A percentile compares a stretch with the other conserved stretches of the same genome.
Conservation (phyloP, 2,329 filamentous ascomycete genomes). For the Cytospora paraplurivora region DNA sequence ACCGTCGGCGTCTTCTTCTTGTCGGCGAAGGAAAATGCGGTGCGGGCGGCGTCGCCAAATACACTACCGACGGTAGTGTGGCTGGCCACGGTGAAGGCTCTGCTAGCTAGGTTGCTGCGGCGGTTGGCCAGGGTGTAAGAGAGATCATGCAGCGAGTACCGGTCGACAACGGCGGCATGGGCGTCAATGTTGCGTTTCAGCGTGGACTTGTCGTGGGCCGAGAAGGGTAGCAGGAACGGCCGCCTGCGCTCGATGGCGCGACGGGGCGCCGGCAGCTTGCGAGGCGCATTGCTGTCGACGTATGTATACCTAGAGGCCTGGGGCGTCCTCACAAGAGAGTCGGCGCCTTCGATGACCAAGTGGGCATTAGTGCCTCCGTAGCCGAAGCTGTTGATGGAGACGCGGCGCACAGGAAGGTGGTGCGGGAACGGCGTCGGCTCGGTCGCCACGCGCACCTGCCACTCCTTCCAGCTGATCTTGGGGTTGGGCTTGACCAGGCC, state of each 20-base stretch:
- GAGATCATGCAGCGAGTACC: not conserved
- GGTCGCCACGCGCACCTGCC: slow-evolving; percentile 22
- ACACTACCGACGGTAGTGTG: slow-evolving; percentile 5
- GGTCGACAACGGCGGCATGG: slow-evolving; percentile 3
- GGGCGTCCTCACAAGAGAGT: slow-evolving; percentile 18
- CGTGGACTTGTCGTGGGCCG: not conserved
- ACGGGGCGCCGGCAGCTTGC: too few relatives aligned
- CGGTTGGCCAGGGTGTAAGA: not conserved
- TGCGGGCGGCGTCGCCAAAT: slow-evolving; percentile 20
- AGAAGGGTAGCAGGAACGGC: not conserved
- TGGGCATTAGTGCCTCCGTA: slow-evolving; percentile 23
- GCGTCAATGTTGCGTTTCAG: not conserved
- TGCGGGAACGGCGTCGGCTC: slow-evolving; percentile 18
- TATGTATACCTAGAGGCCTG: too few relatives aligned
- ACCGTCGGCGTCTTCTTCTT: slow-evolving; percentile 10
- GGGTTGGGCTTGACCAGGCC: slow-evolving; percentile 40
- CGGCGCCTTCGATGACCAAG: slow-evolving; percentile 21
- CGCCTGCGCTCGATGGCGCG: too few relatives aligned
- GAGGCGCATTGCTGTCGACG: too few relatives aligned
- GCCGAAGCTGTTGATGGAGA: slow-evolving; percentile 21
- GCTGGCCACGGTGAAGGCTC: slow-evolving; percentile 6
- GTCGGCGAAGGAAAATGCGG: slow-evolving; percentile 7
- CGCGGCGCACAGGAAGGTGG: slow-evolving; percentile 16
- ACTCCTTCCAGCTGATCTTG: slow-evolving; percentile 24
- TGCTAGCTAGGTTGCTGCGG: not conserved